Conservation (phyloP, 108 stramenopile genomes). For the Discostella stelligeroides region DNA sequence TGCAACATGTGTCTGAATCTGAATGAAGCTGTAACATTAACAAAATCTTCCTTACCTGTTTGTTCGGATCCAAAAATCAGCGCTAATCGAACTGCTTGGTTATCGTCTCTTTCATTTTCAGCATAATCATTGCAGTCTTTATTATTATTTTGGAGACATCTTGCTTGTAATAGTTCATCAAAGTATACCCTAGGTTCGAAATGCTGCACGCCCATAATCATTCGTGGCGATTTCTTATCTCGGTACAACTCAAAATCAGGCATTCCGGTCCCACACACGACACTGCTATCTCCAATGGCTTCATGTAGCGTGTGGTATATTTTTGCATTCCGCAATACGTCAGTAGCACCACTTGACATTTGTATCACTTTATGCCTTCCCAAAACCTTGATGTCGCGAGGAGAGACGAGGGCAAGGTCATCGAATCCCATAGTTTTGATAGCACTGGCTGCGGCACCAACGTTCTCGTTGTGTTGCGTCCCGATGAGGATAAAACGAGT, state of each 20-base stretch:
- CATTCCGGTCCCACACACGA: slow-evolving; percentile 71
- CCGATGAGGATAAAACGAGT: slow-evolving; percentile 63
- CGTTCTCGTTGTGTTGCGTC: slow-evolving; percentile 61
- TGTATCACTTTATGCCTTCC: slow-evolving; percentile 45
- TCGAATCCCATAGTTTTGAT: slow-evolving; percentile 62
- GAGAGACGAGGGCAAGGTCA: slow-evolving; percentile 53
- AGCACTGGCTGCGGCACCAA: slow-evolving; percentile 67
- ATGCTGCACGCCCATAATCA: slow-evolving; percentile 6
- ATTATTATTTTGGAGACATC: background rate
- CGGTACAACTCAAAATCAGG: slow-evolving; percentile 59
- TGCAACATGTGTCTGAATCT: background rate
- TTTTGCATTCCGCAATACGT: slow-evolving; percentile 52
- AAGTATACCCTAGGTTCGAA: slow-evolving; percentile 55
- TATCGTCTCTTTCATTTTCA: background rate
- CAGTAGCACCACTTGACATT: slow-evolving; percentile 58
- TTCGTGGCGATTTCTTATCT: slow-evolving; percentile 22
- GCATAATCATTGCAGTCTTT: background rate
- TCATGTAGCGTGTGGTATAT: slow-evolving; percentile 42
- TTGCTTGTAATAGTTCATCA: slow-evolving; percentile 21
- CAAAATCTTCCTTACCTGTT: slow-evolving; percentile 1
- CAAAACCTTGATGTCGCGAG: slow-evolving; percentile 53
- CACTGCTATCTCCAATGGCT: slow-evolving; percentile 39
- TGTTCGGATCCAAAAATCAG: slow-evolving; percentile 72
- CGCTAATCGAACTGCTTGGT: slow-evolving; percentile 32
- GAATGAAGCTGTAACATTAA: background rate